Percentiles rank a stretch among this genome's conserved stretches.
Conservation (phyloP, 805 yeast genomes). For the Candida peoriensis region DNA sequence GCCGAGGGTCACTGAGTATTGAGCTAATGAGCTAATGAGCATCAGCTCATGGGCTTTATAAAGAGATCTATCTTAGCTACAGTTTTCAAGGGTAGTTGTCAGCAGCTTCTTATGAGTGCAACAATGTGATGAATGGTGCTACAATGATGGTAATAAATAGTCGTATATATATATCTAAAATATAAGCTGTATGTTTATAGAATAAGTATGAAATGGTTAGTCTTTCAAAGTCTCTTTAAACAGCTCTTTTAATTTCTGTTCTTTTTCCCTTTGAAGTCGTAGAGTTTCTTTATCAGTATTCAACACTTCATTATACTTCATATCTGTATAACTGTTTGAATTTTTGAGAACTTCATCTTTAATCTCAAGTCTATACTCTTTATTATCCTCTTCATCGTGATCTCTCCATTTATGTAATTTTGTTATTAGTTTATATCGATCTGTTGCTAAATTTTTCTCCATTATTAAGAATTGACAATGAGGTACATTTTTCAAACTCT, state of each 20-base stretch:
- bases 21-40: too few relatives aligned
- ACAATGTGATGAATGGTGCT: too few relatives aligned
- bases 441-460: constrained; percentile 50
- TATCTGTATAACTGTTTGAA: constrained; percentile 22
- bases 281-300: constrained; percentile 20
- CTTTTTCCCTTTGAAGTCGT: constrained; percentile 36
- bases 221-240: constrained; percentile 23
- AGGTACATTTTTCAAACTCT: constrained; percentile 73
- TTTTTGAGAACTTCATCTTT: constrained; percentile 20
- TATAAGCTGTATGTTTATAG: too few relatives aligned
- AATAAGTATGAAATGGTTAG: too few relatives aligned
- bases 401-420: constrained; percentile 68
- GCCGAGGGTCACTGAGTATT: too few relatives aligned
- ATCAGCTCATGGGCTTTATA: too few relatives aligned
- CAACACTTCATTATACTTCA: constrained; percentile 3
- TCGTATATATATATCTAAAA: too few relatives aligned
- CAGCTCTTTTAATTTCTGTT: constrained; percentile 35
- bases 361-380: constrained; percentile 15
- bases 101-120: too few relatives aligned
- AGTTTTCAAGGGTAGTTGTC: too few relatives aligned
- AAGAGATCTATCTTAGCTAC: too few relatives aligned
- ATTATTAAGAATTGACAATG: constrained; percentile 80
- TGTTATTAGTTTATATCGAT: constrained; percentile 55
- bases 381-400: constrained; percentile 25
- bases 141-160: too few relatives aligned